Percentiles rank a stretch among this genome's conserved stretches.
Conservation (phyloP, 2,329 filamentous ascomycete species). For the Cercospora sp. region DNA sequence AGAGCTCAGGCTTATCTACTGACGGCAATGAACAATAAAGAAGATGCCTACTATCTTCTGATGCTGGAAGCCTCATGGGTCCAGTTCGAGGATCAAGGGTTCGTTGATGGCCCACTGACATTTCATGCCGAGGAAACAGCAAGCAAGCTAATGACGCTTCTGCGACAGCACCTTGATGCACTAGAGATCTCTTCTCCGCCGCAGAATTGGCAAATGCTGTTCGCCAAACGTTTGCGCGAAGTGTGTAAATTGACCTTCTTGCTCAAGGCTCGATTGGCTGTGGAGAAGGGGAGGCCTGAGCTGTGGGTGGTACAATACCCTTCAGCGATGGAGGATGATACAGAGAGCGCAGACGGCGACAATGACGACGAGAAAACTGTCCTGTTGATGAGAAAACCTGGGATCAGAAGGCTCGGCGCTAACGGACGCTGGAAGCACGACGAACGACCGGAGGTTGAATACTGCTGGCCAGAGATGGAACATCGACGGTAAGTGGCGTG, state of each 20-base stretch:
- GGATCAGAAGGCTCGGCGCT: not conserved
- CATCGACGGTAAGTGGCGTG: not conserved
- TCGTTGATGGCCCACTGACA: too few relatives aligned
- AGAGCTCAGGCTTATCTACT: too few relatives aligned
- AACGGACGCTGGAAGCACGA: not conserved
- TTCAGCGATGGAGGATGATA: not conserved
- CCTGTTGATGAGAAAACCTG: not conserved
- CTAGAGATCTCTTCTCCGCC: too few relatives aligned
- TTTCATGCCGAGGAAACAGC: too few relatives aligned
- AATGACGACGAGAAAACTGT: not conserved
- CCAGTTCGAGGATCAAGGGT: too few relatives aligned
- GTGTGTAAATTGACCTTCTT: not conserved
- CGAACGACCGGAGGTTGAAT: not conserved
- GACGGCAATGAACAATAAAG: too few relatives aligned
- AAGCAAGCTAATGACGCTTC: too few relatives aligned
- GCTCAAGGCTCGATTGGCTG: not conserved
- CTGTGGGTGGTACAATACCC: not conserved
- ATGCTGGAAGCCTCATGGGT: too few relatives aligned
- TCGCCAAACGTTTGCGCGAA: not conserved
- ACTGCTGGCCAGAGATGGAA: not conserved
- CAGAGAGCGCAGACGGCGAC: not conserved
- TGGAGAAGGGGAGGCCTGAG: not conserved
- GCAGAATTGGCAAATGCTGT: not conserved
- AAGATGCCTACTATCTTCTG: too few relatives aligned
- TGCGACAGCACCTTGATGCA: too few relatives aligned